Evolutionary conservation across 495 filamentous ascomycete genomes (phyloP), one percentile per base, ranked within the genome.

Genomic region (Cudoniella acicularis): DNA sequence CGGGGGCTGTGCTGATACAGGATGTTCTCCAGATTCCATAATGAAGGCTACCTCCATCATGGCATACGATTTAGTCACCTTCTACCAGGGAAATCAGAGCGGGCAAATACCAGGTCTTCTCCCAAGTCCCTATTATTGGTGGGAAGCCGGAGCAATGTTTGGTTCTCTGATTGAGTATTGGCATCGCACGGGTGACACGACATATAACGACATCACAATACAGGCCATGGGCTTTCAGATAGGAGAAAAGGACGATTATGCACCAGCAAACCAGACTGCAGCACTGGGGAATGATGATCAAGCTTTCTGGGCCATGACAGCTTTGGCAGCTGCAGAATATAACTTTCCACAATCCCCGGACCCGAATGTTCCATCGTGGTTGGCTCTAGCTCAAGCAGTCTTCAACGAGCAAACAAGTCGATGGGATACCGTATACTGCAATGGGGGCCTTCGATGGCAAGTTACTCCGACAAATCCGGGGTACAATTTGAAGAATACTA

Each of bases 381-480:
- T 93, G 1, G 85, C 84, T 2, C 77, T 93, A 52, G 89, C 86
- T 11, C 87, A 92, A 66, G 87, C 83, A 3, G 86, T 89, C 0
- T 93, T 89, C 76, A 89, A 92, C 64, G 82, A 83, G 3, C 89
- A 94, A 66, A 80, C 78, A 1, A 61, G 70, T 0, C 79, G 9
- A 89, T 89, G 83, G 86, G 92, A 65, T 70, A 69, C 0, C 69
- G 79, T 79, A 2, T 74, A 69, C n/a, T 93, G 90, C 63, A 48
- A 51, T 49, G 88, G 89, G 25, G 90, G 90, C 0, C 63, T 96
- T 61, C 74, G 82, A 52, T 92, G 89, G 89, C 89, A 92, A 75
- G 86, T 90, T 52, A 86, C 78, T 66, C 73, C 80, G 16, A 86
- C 81, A 59, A 88, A 90, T 72, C 78, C 74, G 3, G 89, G 89